Evolutionary conservation across 2,329 filamentous ascomycete species (phyloP), one percentile per base, ranked within the genome.

Genomic region (Xylaria arbuscula): DNA sequence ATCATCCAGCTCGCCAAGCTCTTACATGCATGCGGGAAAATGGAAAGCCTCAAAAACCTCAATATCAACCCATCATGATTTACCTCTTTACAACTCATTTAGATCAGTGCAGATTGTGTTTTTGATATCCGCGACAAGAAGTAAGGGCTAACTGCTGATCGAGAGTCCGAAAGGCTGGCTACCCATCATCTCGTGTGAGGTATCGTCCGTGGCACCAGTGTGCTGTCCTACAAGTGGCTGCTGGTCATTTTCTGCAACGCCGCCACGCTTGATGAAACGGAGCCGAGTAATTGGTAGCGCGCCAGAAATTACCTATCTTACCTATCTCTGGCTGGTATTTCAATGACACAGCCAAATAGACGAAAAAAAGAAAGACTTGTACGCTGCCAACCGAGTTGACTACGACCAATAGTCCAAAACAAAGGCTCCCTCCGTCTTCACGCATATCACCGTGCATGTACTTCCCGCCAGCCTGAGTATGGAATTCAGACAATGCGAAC

Each of bases 371-470:
- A 45, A 61, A 22, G 24, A 32, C 17, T 2, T n/a, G 2, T 17
- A 57, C 28, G 9, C 8, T 28, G 48, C 7, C 22, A 61, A 54
- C 38, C 24, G 38, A 40, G 50, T 51, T 40, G 19, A 51, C 32
- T 34, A 36, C 19, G 10, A 48, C 61, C 56, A 68, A 58, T 68
- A 62, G 42, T 58, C 42, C 50, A 59, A 36, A 19, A 17, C 15
- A 42, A 38, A 13, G 36, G 15, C 47, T 62, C 54, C 62, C 47
- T 62, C 54, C 62, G 54, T 58, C 53, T 38, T 53, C 11, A 47
- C 36, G 58, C 64, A 66, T 42, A 62, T 66, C 48, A 45, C 22
- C 50, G 22, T 24, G 42, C 57, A 54, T 58, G 5, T 60, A 34
- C 22, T 42, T 15, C 17, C 34, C 34, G 10, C 36, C 34, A 53